Percentiles rank a stretch among this genome's conserved stretches.
Conservation (phyloP, 768 basidiomycete genomes). For the Russula dissimulans region DNA sequence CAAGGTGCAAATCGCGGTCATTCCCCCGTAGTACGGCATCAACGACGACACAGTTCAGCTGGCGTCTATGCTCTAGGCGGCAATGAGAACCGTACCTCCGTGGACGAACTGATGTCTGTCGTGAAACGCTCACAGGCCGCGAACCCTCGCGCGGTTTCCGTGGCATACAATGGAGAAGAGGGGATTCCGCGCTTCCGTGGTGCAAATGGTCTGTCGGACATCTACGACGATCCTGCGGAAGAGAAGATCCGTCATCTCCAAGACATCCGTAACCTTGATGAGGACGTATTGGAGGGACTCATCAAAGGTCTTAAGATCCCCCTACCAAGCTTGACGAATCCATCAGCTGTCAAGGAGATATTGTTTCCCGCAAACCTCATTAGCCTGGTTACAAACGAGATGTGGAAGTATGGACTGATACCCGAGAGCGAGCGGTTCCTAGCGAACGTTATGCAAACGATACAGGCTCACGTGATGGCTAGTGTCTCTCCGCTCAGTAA, state of each 20-base stretch:
- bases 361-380: slow-evolving; percentile 98
- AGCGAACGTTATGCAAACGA: slow-evolving; percentile 97
- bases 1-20: slow-evolving; percentile 34
- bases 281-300: slow-evolving; percentile 86
- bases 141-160: slow-evolving; percentile 79
- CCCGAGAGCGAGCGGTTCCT: slow-evolving; percentile 95
- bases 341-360: slow-evolving; percentile 93
- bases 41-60: slow-evolving; percentile 80
- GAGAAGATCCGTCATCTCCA: slow-evolving; percentile 94
- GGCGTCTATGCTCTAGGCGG: slow-evolving; percentile 58
- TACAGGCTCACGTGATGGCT: slow-evolving; percentile 97
- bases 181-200: slow-evolving; percentile 54
- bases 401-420: slow-evolving; percentile 99
- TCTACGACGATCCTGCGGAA: slow-evolving; percentile 85
- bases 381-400: slow-evolving; percentile 96
- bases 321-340: slow-evolving; percentile 78
- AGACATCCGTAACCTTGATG: slow-evolving; percentile 81
- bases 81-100: slow-evolving; percentile 60
- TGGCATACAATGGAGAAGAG: slow-evolving; percentile 81
- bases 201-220: slow-evolving; percentile 57
- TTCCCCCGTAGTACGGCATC: slow-evolving; percentile 40
- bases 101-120: slow-evolving; percentile 68
- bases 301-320: slow-evolving; percentile 91
- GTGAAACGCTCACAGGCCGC: slow-evolving; percentile 61
- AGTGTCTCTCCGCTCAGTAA: slow-evolving; percentile 26